Conservation (phyloP, 1,139 yeast genomes). For the Blastobotrys petasosporus region DNA sequence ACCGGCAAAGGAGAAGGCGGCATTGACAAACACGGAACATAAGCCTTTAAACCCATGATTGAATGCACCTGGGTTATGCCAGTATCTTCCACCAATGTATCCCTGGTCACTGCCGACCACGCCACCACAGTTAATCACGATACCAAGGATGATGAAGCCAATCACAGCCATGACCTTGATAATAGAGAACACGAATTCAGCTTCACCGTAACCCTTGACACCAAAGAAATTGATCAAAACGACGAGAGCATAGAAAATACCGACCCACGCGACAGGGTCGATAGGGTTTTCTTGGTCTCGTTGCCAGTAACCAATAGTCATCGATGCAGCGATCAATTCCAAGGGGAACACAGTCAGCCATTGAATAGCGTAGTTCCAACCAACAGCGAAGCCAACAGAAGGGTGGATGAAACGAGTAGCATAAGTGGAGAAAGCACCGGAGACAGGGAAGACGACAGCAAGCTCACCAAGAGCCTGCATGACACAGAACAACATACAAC, state of each 20-base stretch:
- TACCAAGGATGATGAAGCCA: constrained; percentile 60
- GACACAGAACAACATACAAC: constrained; percentile 64
- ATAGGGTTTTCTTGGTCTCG: constrained; percentile 30
- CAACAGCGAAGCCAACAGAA: constrained; percentile 64
- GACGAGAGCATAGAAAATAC: constrained; percentile 54
- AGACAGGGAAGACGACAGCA: constrained; percentile 70
- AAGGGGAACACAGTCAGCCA: constrained; percentile 72
- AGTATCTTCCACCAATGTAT: constrained; percentile 57
- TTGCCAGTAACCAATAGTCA: constrained; percentile 63
- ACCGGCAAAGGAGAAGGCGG: constrained; percentile 85
- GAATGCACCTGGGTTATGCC: constrained; percentile 61
- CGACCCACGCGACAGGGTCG: constrained; percentile 61
- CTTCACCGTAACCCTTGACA: constrained; percentile 66
- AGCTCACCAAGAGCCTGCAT: constrained; percentile 84
- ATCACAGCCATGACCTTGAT: constrained; percentile 53
- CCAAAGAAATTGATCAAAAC: constrained; percentile 57
- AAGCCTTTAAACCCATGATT: constrained; percentile 71
- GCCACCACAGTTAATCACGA: constrained; percentile 61
- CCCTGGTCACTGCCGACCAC: constrained; percentile 50
- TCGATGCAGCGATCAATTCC: constrained; percentile 71
- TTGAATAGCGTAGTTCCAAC: constrained; percentile 74
- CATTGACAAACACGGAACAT: constrained; percentile 73
- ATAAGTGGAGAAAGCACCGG: constrained; percentile 74
- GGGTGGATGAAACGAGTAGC: constrained; percentile 65
- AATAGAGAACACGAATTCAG: constrained; percentile 54